Base-by-base conservation (phyloP, 805 yeast genomes). In the Candida nanaspora region DNA sequence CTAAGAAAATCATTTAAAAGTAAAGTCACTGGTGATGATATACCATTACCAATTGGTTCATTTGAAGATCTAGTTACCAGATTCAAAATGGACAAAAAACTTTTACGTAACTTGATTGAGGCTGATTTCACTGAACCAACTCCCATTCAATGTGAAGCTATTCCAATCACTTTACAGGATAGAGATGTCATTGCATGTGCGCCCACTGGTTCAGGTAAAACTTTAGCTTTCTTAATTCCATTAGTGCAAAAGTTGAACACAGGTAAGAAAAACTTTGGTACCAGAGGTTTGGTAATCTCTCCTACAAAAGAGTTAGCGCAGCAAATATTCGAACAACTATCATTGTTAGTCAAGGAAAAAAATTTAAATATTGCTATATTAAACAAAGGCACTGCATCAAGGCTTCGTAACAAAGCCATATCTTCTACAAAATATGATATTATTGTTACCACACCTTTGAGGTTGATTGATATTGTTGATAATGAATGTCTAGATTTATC, bases 151-250 rank as follows among this genome's bases (percentile, higher is more conserved):
- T 76, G 87, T 46, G 97, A 93, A 60, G 78, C 88, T 2, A 80
- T 93, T 33, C 97, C 98, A 2, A 67, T 78, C 9, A 63, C 86
- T 13, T 63, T 87, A 40, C 70, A 76, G 40, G 72, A 69, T 23
- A 74, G 95, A 44, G 97, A 91, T 56, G 58, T 93, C 27, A 68
- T 93, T 33, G 95, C 95, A 1, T 86, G 96, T 70, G 97, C 98
- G 0, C 98, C 98, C 36, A 93, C 98, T 1, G 98, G 98, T 51
- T 87, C 97, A 4, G 98, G 98, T 69, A 93, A 93, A 59, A 93
- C 98, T 0, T 68, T 93, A 37, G 95, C 97, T 25, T 93, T 84
- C 56, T 65, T 86, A 42, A 76, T 88, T 15, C 98, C 99, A 4
- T 52, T 91, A 51, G 62, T 93, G 18, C 93, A 86, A 50, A 53